These are phyloP conservation scores for Dillenia turbinata DNA, from an alignment of 164 flowering plant genomes.

Conservation along the genomic window DNA sequence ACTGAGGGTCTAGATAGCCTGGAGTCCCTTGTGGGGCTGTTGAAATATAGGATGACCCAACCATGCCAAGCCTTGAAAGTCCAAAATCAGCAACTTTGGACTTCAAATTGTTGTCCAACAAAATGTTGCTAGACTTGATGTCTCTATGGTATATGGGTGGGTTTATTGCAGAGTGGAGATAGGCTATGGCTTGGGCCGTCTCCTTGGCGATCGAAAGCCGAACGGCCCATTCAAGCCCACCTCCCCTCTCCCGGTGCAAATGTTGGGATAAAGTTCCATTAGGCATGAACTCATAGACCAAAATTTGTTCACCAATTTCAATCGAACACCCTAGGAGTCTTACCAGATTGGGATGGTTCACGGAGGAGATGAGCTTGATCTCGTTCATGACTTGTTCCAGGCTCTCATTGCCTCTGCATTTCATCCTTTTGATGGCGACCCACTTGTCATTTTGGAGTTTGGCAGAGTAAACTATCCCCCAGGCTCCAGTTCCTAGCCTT, in stretches of 20 bases:
- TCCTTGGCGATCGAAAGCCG: slow-evolving; percentile 76
- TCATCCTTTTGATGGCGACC: slow-evolving; percentile 82
- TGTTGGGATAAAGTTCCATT: slow-evolving; percentile 86
- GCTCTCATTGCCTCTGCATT: slow-evolving; percentile 49
- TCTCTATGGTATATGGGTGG: slow-evolving; percentile 91
- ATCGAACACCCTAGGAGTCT: slow-evolving; percentile 82
- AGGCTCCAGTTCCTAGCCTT: slow-evolving; percentile 78
- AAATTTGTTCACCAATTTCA: slow-evolving; percentile 66
- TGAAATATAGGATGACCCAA: slow-evolving; percentile 70
- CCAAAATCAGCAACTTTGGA: slow-evolving; percentile 96
- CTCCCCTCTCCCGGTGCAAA: slow-evolving; percentile 55
- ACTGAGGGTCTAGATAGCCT: slow-evolving; percentile 89
- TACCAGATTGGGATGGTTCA: slow-evolving; percentile 79
- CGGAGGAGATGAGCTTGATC: slow-evolving; percentile 73
- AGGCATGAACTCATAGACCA: slow-evolving; percentile 90
- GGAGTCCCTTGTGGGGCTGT: slow-evolving; percentile 99
- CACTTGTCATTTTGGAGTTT: slow-evolving; percentile 50
- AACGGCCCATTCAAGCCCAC: slow-evolving; percentile 60
- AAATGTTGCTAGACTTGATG: slow-evolving; percentile 88
- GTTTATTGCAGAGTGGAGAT: slow-evolving; percentile 66
- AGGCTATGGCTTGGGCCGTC: slow-evolving; percentile 78
- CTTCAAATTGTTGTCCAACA: slow-evolving; percentile 53
- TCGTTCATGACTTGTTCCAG: slow-evolving; percentile 78
- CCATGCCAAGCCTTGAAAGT: slow-evolving; percentile 63
- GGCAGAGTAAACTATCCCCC: slow-evolving; percentile 82